Evolutionary conservation across 768 basidiomycete species (phyloP), one percentile per base, ranked within the genome.

Genomic region (Russula compacta): DNA sequence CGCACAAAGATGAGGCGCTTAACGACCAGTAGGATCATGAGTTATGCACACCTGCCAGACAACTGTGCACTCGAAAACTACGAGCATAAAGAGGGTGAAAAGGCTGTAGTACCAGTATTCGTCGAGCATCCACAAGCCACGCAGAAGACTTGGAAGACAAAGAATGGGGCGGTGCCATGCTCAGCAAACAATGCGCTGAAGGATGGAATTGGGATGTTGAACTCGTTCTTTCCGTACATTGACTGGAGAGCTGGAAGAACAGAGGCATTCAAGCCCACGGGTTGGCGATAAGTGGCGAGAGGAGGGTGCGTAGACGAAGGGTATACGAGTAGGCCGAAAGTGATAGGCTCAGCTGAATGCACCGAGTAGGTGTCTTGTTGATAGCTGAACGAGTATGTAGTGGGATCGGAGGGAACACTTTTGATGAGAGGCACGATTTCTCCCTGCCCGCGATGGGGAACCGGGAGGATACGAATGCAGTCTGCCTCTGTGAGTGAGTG

Each of bases 61-160:
- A 24, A 97, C 94, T 1, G 97, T 98, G 74, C 95, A 98, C 75
- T 99, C 97, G 70, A 99, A 99, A 64, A 97, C 88, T 50, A 99
- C 76, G 39, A 99, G 79, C 97, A 99, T 99, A 82, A 99, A 98
- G 29, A 95, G 79, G 2, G 97, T 98, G 76, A 99, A 99, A 43
- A 99, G 73, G 58, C 89, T 89, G 78, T 98, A 99, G 72, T 97
- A 98, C 95, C 94, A 98, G 72, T 98, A 99, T 71, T 98, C 97
- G 68, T 99, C 97, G 68, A 99, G 74, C 71, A 89, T 92, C 97
- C 97, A 99, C 10, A 99, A 77, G 91, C 93, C 1, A 98, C 97
- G 65, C 97, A 98, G 75, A 99, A 98, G 17, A 98, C 75, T 74
- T 99, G 97, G 75, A 99, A 99, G 32, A 99, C 97, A 73, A 99